Evolutionary conservation across 305 asterid species (phyloP), one percentile per base, ranked within the genome.

Genomic region (Fraxinus xanthoxyloides): DNA sequence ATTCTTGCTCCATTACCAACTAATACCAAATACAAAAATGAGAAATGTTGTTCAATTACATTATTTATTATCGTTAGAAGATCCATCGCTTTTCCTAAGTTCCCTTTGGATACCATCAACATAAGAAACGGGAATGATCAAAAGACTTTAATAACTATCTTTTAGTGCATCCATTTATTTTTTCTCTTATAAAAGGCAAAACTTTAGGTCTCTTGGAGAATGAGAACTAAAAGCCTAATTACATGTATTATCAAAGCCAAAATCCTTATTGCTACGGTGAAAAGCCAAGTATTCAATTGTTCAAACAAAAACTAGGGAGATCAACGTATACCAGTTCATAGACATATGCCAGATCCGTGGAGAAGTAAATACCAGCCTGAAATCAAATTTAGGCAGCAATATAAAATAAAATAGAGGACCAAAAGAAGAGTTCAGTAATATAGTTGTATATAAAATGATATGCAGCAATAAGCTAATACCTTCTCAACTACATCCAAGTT

Each of bases 321-420:
- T 56, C 75, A 48, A 74, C 59, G 77, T 82, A 77, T 40, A 95
- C 98, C 98, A 95, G 90, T 85, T 95, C 97, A 85, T 92, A 95
- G 59, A 94, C 91, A 76, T 89, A 95, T 77, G 95, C 97, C 88
- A 95, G 85, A 84, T 93, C 98, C 4, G 90, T 75, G 77, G 98
- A 91, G 83, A 94, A 88, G 88, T 84, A 90, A 84, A 86, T 83
- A 77, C 84, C 88, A 79, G 93, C 99, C 99, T 95, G 97, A 87
- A 85, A 79, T 65, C 79, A 75, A 81, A 85, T 28, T 72, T 67
- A 74, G 24, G 69, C 74, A 59, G 65, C 65, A 77, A 74, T 26
- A 76, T 74, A 76, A 59, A 56, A 75, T 59, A 17, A 34, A 46
- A 40, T 30, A 46, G 63, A 75, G 38, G 77, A 86, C 76, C 63